phyloP scores from a whole-genome alignment of 225 moss, liverwort and hornwort species.

The Neckera pumila region DNA sequence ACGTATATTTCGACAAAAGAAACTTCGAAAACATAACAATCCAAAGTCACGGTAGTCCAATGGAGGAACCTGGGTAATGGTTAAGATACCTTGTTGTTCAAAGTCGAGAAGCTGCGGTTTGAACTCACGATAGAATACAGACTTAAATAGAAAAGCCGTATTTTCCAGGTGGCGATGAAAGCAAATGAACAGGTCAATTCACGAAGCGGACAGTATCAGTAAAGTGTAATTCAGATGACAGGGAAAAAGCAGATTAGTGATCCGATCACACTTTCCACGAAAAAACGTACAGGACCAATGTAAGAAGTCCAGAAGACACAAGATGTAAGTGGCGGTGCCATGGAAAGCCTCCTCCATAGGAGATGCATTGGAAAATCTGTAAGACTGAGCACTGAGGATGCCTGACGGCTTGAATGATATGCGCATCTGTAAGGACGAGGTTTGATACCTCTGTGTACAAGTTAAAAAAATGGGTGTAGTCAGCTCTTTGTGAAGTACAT shows the following conservation, averaged over 20 bases:
- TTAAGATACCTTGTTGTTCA: neutral
- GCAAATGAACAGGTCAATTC: neutral
- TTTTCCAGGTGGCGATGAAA: neutral
- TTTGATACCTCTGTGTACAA: constrained; percentile 7
- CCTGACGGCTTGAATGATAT: neutral
- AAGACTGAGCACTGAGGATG: neutral
- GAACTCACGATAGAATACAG: neutral
- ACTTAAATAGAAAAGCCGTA: neutral
- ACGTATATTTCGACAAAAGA: neutral
- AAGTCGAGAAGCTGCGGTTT: neutral
- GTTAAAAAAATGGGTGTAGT: neutral
- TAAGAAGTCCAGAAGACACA: neutral
- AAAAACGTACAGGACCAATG: neutral
- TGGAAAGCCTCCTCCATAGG: neutral
- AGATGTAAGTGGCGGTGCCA: neutral
- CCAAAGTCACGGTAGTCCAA: neutral
- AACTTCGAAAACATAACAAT: neutral
- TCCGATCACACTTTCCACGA: neutral
- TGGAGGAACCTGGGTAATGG: neutral
- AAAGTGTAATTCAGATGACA: neutral
- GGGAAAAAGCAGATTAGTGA: neutral
- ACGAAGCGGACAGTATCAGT: neutral
- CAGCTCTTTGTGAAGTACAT: neutral
- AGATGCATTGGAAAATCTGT: neutral
- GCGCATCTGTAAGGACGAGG: neutral